These are phyloP conservation scores for Tulasnella sp. DNA, from an alignment of 768 basidiomycete species.

Conservation along the genomic window DNA sequence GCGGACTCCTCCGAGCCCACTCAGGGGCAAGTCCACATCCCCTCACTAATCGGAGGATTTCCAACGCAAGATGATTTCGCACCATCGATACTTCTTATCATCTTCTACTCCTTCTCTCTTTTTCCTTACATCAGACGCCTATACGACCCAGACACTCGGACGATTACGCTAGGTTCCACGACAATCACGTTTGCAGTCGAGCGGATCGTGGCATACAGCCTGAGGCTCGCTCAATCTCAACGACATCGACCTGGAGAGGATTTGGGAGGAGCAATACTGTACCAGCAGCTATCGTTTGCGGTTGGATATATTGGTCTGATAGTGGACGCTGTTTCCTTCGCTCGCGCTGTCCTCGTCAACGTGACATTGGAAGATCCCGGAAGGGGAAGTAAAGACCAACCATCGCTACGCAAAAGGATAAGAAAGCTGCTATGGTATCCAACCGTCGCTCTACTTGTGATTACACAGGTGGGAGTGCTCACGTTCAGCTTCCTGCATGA, in stretches of 20 bases:
- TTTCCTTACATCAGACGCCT: slow-evolving; percentile 48
- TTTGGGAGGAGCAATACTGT: not conserved
- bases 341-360: slow-evolving; percentile 10
- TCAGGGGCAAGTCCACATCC: slow-evolving; percentile 39
- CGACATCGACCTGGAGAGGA: not conserved
- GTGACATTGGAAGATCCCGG: slow-evolving; percentile 14
- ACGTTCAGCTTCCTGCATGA: not conserved
- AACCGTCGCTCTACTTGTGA: not conserved
- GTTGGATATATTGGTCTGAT: not conserved
- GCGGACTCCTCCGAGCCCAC: not conserved
- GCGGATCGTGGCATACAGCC: slow-evolving; percentile 23
- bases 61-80: slow-evolving; percentile 48
- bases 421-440: not conserved
- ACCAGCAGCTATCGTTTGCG: slow-evolving; percentile 22
- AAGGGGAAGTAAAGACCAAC: slow-evolving; percentile 17
- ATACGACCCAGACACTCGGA: slow-evolving; percentile 46
- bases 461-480: not conserved
- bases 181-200: slow-evolving; percentile 47
- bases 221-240: not conserved
- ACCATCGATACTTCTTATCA: slow-evolving; percentile 51
- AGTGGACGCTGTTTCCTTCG: not conserved
- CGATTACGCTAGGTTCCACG: slow-evolving; percentile 44
- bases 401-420: not conserved
- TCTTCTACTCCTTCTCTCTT: slow-evolving; percentile 47
- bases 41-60: slow-evolving; percentile 52